phyloP scores from a whole-genome alignment of 495 filamentous ascomycete species.

The Penicillium tannophilum region DNA sequence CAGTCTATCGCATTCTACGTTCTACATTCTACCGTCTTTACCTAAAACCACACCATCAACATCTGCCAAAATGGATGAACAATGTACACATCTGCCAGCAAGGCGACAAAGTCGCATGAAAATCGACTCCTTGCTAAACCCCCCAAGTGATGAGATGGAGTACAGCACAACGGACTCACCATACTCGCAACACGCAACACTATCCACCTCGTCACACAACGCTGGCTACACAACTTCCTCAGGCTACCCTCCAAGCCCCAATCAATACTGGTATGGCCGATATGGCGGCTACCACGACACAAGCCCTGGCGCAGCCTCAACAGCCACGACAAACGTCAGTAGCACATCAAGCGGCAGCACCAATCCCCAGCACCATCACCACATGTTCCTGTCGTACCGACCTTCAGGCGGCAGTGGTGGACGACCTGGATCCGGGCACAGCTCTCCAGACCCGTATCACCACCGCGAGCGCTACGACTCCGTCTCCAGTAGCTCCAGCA shows the following conservation, averaged over 20 bases:
- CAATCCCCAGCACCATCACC: slow-evolving; percentile 22
- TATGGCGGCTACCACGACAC: slow-evolving; percentile 28
- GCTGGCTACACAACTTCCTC: slow-evolving; percentile 26
- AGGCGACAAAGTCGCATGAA: slow-evolving; percentile 41
- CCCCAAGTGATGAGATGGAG: slow-evolving; percentile 22
- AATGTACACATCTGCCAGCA: slow-evolving; percentile 17
- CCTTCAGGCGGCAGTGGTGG: slow-evolving; percentile 8
- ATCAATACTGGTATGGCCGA: slow-evolving; percentile 34
- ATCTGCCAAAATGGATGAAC: slow-evolving; percentile 4
- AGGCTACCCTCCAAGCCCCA: slow-evolving; percentile 34
- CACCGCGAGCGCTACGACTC: slow-evolving; percentile 45
- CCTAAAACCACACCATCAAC: neutral
- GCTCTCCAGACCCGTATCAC: slow-evolving; percentile 40
- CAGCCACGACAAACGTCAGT: slow-evolving; percentile 23
- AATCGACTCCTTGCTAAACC: slow-evolving; percentile 44
- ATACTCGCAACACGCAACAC: slow-evolving; percentile 27
- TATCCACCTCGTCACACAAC: slow-evolving; percentile 19
- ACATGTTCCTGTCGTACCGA: slow-evolving; percentile 29
- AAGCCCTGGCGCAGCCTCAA: slow-evolving; percentile 25
- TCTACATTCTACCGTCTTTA: neutral
- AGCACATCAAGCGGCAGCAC: slow-evolving; percentile 12
- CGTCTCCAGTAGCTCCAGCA: slow-evolving; percentile 47
- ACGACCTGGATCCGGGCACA: slow-evolving; percentile 30
- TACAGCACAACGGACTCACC: slow-evolving; percentile 25
- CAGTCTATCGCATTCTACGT: neutral